A percentile compares a stretch with the other conserved stretches of the same genome.
Conservation (phyloP, 306 rosid genomes). For the Hippophae gyantsensis region DNA sequence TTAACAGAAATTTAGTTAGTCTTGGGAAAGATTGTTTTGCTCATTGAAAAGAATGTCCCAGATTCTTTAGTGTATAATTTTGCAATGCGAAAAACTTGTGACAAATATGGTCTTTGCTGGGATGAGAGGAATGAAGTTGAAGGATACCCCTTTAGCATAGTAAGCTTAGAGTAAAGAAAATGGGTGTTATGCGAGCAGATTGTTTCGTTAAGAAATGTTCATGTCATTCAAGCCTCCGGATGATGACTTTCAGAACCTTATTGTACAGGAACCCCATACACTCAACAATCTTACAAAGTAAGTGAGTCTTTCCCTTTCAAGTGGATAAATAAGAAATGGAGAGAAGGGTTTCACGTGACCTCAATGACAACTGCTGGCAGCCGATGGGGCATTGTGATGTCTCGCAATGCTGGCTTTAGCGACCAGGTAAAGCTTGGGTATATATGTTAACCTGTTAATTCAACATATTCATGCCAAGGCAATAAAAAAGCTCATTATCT, state of each 20-base stretch:
- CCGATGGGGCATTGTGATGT: conserved; percentile 97
- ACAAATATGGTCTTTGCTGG: no score
- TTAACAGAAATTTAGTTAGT: no score
- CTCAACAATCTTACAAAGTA: conserved; percentile 97
- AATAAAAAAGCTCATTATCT: no score
- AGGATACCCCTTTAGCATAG: no score
- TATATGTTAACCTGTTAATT: background rate
- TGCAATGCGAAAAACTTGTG: no score
- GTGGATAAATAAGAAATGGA: conserved; percentile 98
- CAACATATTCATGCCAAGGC: background rate
- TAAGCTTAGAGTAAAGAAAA: no score
- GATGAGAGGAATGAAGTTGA: no score
- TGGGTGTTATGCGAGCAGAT: no score
- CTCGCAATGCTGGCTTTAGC: conserved; percentile 90
- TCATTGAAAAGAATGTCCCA: no score
- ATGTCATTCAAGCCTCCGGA: background rate
- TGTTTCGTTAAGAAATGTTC: no score
- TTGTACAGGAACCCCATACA: conserved; percentile 66
- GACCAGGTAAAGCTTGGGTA: conserved; percentile 55
- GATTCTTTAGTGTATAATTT: no score
- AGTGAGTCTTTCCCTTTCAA: conserved; percentile 97
- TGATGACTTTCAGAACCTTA: conserved; percentile 1
- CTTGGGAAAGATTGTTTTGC: no score
- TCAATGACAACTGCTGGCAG: conserved; percentile 97
- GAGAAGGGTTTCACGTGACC: conserved; percentile 94